Evolutionary conservation across 208 protist species (phyloP).

Genomic region (Wallacemonas sp.): DNA sequence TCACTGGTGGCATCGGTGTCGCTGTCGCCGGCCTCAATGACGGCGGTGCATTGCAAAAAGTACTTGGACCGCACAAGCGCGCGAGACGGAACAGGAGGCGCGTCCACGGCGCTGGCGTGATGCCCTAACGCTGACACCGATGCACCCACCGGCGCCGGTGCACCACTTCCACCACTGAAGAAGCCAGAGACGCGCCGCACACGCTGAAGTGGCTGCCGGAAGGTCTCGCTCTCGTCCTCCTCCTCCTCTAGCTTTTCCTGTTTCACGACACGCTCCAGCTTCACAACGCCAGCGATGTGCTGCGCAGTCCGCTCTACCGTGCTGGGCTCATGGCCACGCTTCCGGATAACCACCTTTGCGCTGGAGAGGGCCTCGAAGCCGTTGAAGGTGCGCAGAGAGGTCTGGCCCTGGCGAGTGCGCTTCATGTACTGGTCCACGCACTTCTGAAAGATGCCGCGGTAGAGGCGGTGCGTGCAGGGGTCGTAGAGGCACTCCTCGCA

Average conservation of each 20-base stretch:
- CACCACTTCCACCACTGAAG: conserved; percentile 3
- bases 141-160: conserved; percentile 37
- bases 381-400: conserved; percentile 51
- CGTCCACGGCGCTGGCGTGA: background rate
- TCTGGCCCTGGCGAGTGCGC: conserved; percentile 51
- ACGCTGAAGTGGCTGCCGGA: conserved; percentile 43
- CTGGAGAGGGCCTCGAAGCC: conserved; percentile 59
- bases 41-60: conserved; percentile 46
- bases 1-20: background rate
- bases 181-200: conserved; percentile 43
- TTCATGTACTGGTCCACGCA: conserved; percentile 60
- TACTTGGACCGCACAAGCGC: conserved; percentile 65
- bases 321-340: background rate
- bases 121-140: conserved; percentile 1
- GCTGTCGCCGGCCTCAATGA: conserved; percentile 22
- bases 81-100: background rate
- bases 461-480: conserved; percentile 56
- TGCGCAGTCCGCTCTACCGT: conserved; percentile 1
- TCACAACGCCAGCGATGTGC: too few relatives aligned
- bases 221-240: conserved; percentile 18
- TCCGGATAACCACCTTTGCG: conserved; percentile 50
- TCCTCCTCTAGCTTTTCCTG: too few relatives aligned
- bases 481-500: conserved; percentile 70
- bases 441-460: conserved; percentile 45
- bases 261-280: too few relatives aligned